Conservation (phyloP, 208 protist genomes). For the Trypanosoma brucei region DNA sequence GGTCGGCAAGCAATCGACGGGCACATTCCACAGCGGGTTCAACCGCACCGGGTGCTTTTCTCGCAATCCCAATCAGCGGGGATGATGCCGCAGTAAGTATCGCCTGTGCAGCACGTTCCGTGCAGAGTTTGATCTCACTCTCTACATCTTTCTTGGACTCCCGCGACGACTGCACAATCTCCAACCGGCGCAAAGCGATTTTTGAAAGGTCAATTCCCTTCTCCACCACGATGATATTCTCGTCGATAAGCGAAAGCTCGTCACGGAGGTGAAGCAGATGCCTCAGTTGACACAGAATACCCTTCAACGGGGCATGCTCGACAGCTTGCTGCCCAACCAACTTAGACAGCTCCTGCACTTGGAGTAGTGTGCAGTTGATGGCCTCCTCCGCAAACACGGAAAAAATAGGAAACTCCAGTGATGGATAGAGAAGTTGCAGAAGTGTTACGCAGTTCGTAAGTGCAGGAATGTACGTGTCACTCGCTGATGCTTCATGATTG, state of each 20-base stretch:
- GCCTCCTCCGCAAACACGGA: conserved; percentile 84
- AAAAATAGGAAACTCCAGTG: conserved; percentile 82
- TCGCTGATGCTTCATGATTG: not conserved
- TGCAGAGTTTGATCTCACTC: conserved; percentile 51
- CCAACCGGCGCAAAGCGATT: conserved; percentile 51
- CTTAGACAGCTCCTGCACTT: conserved; percentile 55
- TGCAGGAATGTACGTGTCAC: conserved; percentile 35
- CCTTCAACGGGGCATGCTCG: conserved; percentile 25
- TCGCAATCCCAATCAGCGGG: conserved; percentile 46
- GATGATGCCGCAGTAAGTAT: conserved; percentile 43
- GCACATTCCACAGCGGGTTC: conserved; percentile 2
- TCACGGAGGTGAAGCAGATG: conserved; percentile 75
- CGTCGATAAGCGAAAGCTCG: conserved; percentile 70
- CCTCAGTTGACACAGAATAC: conserved; percentile 57
- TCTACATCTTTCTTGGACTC: conserved; percentile 85
- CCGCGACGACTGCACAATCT: conserved; percentile 72
- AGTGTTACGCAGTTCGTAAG: conserved; percentile 58
- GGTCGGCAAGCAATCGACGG: conserved; percentile 1
- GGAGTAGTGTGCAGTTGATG: conserved; percentile 54
- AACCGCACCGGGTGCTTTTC: conserved; percentile 33
- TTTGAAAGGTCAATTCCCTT: conserved; percentile 60
- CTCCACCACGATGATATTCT: conserved; percentile 80
- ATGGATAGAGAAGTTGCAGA: conserved; percentile 70
- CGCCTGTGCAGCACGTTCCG: conserved; percentile 49
- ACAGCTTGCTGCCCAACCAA: conserved; percentile 33